Base-by-base conservation (phyloP, 2,329 filamentous ascomycete species). In the Microdochium nivale region DNA sequence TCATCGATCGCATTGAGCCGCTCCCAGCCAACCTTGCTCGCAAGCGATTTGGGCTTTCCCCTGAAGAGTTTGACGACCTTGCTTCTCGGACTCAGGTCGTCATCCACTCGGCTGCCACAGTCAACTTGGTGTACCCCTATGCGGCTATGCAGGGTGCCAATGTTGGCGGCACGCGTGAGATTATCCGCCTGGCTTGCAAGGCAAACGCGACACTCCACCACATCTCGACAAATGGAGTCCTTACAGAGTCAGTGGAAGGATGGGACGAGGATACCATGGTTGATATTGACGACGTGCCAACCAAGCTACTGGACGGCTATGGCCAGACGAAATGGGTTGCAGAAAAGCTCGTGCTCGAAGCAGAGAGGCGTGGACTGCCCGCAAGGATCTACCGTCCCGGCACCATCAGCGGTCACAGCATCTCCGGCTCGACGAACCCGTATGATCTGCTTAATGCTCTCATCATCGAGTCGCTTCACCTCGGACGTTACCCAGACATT, bases 321-420 rank as follows among this genome's bases (percentile, higher is more conserved):
- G 86, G 86, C 0, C 87, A 90, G 66, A 88, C 86, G 0, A 90
- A 90, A 63, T 90, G 87, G 87, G 87, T 88, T 27, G 86, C 87
- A 2, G 87, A 90, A 64, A 82, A 86, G 64, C 81, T 90, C 2
- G 83, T 88, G 9, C 73, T 81, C 11, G 84, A 89, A 61, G 86
- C 87, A 10, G 78, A 78, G 25, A 77, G 78, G 25, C 80, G 86
- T 35, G 86, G 86, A 10, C 70, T 90, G 30, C 86, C 86, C 0
- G 82, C 87, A 25, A 80, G 81, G 59, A 84, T 90, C 37, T 82
- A 87, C 58, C 83, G 87, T 7, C 83, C 84, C 0, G 87, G 87
- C 46, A 91, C 88, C 0, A 90, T 91, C 60, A 88, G 84, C 58
- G 88, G 88, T 0, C 87, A 91, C 67, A 90, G 86, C 60, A 70